Base-by-base conservation (phyloP, 345 rosid species). In the Jatropha curcas region DNA sequence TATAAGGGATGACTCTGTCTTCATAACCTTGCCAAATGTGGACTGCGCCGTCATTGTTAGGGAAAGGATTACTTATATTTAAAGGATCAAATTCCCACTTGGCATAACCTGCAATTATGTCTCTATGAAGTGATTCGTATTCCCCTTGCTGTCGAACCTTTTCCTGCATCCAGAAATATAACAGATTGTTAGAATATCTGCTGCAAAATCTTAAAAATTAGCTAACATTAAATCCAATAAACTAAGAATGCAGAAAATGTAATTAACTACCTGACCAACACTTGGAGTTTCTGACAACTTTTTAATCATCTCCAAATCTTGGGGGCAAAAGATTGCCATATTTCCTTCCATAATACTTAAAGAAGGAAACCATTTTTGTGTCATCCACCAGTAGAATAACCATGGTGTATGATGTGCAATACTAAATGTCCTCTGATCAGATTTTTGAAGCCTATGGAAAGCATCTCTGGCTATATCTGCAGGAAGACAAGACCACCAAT, bases 401-500 rank as follows among this genome's bases (percentile, higher is more conserved):
- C 97, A 92, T 11, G 97, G 98, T 43, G 82, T 71, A 33, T 84
- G 79, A 79, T 85, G 87, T 39, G 95, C 97, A 24, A 94, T 79
- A 25, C 78, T 74, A 76, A 85, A 90, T 12, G 91, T 70, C 95
- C 92, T 83, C 35, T 80, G 88, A 72, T 92, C 87, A 1, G 72
- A 57, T 10, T 24, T 45, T 34, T 71, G 87, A 65, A 88, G 69
- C 81, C 37, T 81, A 62, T 76, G 30, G 0, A 92, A 68, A 14
- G 81, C 77, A 65, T 75, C 74, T 34, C 61, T 84, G 19, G 84
- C 31, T 48, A 90, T n/a, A 33, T 74, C 75, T 8, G 84, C 45
- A 71, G 97, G 97, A 39, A 94, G 85, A 67, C 73, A 65, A 52
- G 86, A 85, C 98, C 97, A 94, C 98, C 97, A 90, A 77, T 88